A percentile compares a stretch with the other conserved stretches of the same genome.
phyloP scores from a whole-genome alignment of 2,329 filamentous ascomycete genomes.

The Claviceps africana region DNA sequence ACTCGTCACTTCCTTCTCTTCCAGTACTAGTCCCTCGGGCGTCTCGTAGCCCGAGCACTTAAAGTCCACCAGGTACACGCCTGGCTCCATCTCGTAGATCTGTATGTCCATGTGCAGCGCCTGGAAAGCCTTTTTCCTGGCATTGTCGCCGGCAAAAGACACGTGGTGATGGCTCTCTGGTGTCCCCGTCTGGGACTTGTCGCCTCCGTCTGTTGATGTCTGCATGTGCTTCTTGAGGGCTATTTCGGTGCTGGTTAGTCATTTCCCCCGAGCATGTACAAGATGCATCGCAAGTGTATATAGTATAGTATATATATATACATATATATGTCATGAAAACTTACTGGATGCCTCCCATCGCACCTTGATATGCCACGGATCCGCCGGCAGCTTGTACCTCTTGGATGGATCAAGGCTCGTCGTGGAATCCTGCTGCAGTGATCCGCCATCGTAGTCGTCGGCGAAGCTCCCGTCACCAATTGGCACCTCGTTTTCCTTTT shows the following conservation, averaged over 20 bases:
- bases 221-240: slow-evolving; percentile 6
- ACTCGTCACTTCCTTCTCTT: slow-evolving; percentile 90
- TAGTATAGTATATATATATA: neutral
- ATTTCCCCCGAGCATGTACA: too few species aligned
- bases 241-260: neutral
- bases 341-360: slow-evolving; percentile 75
- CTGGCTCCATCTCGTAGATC: slow-evolving; percentile 83
- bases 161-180: slow-evolving; percentile 25
- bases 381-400: slow-evolving; percentile 75
- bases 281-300: neutral
- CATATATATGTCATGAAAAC: slow-evolving; percentile 19
- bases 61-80: slow-evolving; percentile 94
- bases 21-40: slow-evolving; percentile 55
- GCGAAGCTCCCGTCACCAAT: slow-evolving; percentile 28
- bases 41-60: slow-evolving; percentile 96
- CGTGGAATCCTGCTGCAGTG: slow-evolving; percentile 21
- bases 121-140: slow-evolving; percentile 48
- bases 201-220: slow-evolving; percentile 2
- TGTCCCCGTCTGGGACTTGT: slow-evolving; percentile 11
- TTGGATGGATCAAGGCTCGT: slow-evolving; percentile 36
- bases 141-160: slow-evolving; percentile 21
- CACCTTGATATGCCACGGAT: slow-evolving; percentile 88
- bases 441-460: slow-evolving; percentile 22
- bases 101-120: slow-evolving; percentile 94
- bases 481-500: slow-evolving; percentile 22